phyloP scores from a whole-genome alignment of 768 basidiomycete genomes.

The Boletellus ananas region DNA sequence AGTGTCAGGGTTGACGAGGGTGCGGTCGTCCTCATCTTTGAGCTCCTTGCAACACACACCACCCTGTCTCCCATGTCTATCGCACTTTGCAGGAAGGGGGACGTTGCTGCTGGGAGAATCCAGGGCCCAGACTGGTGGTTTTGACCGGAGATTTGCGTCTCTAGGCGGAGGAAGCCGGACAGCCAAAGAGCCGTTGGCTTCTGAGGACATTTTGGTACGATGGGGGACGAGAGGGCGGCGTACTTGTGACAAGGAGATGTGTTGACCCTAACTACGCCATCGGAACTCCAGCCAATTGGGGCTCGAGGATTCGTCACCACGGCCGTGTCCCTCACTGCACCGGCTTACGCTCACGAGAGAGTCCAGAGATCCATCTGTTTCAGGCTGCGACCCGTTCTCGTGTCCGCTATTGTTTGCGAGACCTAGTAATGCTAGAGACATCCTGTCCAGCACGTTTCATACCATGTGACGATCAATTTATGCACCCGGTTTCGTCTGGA shows the following conservation, averaged over 20 bases:
- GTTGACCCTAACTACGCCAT: neutral
- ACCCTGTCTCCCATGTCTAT: slow-evolving; percentile 46
- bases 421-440: no score
- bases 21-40: slow-evolving; percentile 73
- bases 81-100: slow-evolving; percentile 57
- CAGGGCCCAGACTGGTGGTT: slow-evolving; percentile 66
- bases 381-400: no score
- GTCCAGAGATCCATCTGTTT: no score
- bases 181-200: slow-evolving; percentile 7
- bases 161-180: slow-evolving; percentile 21
- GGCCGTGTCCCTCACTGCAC: no score
- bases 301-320: no score
- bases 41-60: slow-evolving; percentile 90
- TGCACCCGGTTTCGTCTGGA: no score
- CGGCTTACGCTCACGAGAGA: no score
- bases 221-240: neutral
- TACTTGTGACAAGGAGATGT: neutral
- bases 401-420: no score
- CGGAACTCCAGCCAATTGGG: no score
- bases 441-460: no score
- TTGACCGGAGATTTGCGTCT: slow-evolving; percentile 17
- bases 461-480: no score
- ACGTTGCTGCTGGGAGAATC: slow-evolving; percentile 39
- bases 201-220: slow-evolving; percentile 17
- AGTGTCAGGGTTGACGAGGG: slow-evolving; percentile 80